A percentile compares a stretch with the other conserved stretches of the same genome.
phyloP scores from a whole-genome alignment of 179 eudicot genomes.

The Sideroxylon spinosum region DNA sequence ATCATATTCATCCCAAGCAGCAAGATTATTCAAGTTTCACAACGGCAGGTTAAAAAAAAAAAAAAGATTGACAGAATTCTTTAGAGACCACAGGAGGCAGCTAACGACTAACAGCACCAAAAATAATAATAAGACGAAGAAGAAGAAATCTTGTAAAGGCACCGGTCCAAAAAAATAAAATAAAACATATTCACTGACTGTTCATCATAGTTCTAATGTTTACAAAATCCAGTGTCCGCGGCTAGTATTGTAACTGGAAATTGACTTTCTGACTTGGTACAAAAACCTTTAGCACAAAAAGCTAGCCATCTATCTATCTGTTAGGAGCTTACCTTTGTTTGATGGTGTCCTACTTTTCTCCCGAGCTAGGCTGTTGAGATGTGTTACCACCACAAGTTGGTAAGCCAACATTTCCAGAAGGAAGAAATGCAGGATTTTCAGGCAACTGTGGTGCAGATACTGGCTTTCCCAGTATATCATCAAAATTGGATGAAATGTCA shows the following conservation, averaged over 20 bases:
- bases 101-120: background rate
- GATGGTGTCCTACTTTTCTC: constrained; percentile 21
- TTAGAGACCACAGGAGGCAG: background rate
- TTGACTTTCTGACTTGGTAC: background rate
- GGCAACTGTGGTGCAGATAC: constrained; percentile 14
- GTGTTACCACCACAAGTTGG: constrained; percentile 24
- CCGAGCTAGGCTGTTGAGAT: constrained; percentile 22
- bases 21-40: background rate
- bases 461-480: background rate
- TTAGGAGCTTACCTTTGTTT: constrained; percentile 26
- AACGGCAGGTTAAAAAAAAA: background rate
- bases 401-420: constrained; percentile 27
- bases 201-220: background rate
- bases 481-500: constrained; percentile 4
- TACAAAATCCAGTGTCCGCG: constrained; percentile 8
- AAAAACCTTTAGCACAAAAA: background rate
- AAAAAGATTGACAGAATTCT: too few species aligned
- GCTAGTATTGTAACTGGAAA: background rate
- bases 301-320: background rate
- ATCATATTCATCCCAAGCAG: background rate
- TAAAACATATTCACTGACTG: constrained; percentile 6
- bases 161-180: background rate
- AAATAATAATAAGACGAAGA: too few species aligned
- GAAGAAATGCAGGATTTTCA: constrained; percentile 19
- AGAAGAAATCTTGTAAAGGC: background rate